Evolutionary conservation across 345 rosid species (phyloP).

Genomic region (Nephelium lappaceum): DNA sequence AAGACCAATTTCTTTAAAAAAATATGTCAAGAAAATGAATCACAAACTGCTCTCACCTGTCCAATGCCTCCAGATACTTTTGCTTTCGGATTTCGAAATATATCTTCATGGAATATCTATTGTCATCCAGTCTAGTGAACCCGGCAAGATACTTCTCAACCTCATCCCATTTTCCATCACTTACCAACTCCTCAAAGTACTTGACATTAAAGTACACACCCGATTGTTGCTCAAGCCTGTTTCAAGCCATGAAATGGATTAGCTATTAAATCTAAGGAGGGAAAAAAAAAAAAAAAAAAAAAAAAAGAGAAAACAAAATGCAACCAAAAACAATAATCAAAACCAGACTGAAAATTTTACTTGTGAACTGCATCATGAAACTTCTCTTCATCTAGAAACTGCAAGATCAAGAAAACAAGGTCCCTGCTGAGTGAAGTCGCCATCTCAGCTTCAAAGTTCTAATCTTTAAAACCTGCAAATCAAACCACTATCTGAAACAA

Average conservation of each 20-base stretch:
- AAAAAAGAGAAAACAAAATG: background rate
- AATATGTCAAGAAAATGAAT: constrained; percentile 1
- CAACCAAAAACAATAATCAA: background rate
- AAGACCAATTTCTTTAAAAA: background rate
- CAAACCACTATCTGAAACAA: constrained; percentile 6
- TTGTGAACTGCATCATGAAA: constrained; percentile 38
- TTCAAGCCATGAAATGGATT: background rate
- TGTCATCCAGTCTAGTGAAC: constrained; percentile 41
- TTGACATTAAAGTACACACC: constrained; percentile 39
- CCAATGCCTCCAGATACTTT: constrained; percentile 48
- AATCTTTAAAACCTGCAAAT: constrained; percentile 11
- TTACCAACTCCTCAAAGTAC: constrained; percentile 43
- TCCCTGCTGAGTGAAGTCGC: constrained; percentile 42
- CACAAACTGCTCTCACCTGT: constrained; percentile 32
- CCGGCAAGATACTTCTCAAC: constrained; percentile 44
- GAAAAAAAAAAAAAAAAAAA: too few species aligned
- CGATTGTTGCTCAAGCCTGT: constrained; percentile 50
- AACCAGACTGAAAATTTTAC: constrained; percentile 21
- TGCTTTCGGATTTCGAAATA: constrained; percentile 50
- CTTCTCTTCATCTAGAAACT: constrained; percentile 49
- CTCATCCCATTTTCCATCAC: constrained; percentile 44
- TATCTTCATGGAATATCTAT: constrained; percentile 43
- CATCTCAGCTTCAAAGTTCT: constrained; percentile 25
- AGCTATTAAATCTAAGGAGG: background rate
- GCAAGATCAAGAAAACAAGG: constrained; percentile 44